phyloP scores from a whole-genome alignment of 1,284 basidiomycete species.

The Microbotryomycetes sp. region DNA sequence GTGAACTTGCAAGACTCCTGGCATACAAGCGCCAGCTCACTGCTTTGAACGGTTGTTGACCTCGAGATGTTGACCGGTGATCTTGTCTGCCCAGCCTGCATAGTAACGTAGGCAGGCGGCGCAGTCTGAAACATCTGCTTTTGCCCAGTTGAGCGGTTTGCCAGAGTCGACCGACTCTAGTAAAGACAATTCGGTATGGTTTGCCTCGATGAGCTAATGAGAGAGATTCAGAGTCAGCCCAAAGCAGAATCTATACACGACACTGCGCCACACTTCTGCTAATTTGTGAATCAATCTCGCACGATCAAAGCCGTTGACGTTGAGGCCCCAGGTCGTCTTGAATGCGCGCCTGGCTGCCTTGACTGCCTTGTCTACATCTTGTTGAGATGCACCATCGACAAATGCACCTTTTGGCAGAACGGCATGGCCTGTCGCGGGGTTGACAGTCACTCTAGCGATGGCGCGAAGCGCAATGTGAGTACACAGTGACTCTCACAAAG shows the following conservation, averaged over 20 bases:
- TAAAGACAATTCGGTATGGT: background rate
- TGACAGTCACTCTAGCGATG: background rate
- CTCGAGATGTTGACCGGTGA: conserved; percentile 26
- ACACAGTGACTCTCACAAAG: background rate
- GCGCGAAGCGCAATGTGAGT: background rate
- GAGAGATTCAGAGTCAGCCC: background rate
- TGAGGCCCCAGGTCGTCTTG: conserved; percentile 26
- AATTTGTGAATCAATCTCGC: conserved; percentile 23
- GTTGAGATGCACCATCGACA: conserved; percentile 9
- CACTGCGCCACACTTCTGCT: conserved; percentile 9
- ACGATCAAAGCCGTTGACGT: conserved; percentile 18
- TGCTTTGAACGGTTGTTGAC: conserved; percentile 14
- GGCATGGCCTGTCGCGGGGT: conserved; percentile 1
- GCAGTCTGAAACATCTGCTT: conserved; percentile 29
- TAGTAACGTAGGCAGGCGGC: conserved; percentile 31
- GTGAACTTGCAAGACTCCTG: conserved; percentile 37
- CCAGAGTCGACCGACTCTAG: conserved; percentile 24
- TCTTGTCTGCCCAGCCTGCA: conserved; percentile 27
- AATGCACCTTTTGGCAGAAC: background rate
- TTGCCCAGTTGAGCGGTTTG: conserved; percentile 27
- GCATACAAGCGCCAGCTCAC: background rate
- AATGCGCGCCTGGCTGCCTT: conserved; percentile 18
- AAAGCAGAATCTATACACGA: no score
- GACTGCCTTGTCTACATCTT: conserved; percentile 30
- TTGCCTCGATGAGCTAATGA: conserved; percentile 7